Evolutionary conservation across 441 rosid species (phyloP).

Genomic region (Corymbia citriodora): DNA sequence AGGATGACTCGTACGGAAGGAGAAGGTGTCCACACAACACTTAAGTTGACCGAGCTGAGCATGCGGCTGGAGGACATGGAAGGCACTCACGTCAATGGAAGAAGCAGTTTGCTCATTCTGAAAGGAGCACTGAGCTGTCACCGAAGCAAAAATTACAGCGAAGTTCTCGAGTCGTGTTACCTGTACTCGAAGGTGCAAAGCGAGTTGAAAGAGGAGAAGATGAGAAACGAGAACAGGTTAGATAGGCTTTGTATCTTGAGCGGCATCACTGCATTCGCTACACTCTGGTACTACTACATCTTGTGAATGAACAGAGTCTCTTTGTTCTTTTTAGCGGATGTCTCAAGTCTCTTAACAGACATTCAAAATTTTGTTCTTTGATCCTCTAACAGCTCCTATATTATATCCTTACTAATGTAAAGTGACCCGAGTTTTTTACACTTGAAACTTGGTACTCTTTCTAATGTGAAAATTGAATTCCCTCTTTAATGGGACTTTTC

Average conservation of each 20-base stretch:
- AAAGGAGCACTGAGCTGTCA: conserved; percentile 59
- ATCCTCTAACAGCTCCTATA: background rate
- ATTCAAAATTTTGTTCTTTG: background rate
- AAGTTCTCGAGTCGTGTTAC: conserved; percentile 63
- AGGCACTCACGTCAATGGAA: conserved; percentile 68
- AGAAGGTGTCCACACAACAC: conserved; percentile 37
- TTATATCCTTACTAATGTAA: background rate
- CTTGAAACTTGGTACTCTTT: background rate
- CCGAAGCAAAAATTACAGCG: conserved; percentile 64
- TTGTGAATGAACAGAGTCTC: conserved; percentile 10
- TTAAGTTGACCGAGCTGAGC: conserved; percentile 60
- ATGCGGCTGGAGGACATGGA: conserved; percentile 83
- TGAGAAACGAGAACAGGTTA: conserved; percentile 58
- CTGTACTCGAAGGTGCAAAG: conserved; percentile 59
- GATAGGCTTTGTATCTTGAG: conserved; percentile 56
- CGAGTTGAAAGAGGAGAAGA: conserved; percentile 65
- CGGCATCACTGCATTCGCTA: conserved; percentile 53
- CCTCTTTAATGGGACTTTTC: background rate
- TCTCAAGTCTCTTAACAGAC: background rate
- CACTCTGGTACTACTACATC: conserved; percentile 48
- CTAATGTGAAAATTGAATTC: background rate
- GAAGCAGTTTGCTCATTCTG: conserved; percentile 58
- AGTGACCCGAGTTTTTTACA: background rate
- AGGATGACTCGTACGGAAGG: conserved; percentile 44
- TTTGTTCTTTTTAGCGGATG: background rate